Percentiles rank a stretch among this genome's conserved stretches.
phyloP scores from a whole-genome alignment of 2,329 filamentous ascomycete genomes.

The Catunica adiposa region DNA sequence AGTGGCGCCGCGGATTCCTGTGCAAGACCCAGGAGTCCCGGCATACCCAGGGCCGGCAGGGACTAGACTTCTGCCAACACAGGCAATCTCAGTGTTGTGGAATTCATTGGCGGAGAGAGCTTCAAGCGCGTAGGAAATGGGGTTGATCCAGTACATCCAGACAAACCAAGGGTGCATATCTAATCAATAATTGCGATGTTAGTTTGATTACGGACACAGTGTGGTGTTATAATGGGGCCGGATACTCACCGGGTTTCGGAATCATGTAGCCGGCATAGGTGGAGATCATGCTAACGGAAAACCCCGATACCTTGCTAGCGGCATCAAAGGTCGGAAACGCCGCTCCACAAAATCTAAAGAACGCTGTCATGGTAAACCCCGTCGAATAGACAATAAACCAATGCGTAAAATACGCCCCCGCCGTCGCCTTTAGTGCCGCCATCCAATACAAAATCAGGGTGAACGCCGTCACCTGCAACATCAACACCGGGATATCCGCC shows the following conservation, averaged over 20 bases:
- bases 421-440: constrained; percentile 36
- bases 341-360: constrained; percentile 41
- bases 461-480: constrained; percentile 43
- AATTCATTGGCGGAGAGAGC: neutral
- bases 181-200: neutral
- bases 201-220: neutral
- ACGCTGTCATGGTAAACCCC: constrained; percentile 40
- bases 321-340: constrained; percentile 39
- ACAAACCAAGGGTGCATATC: constrained; percentile 47
- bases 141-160: constrained; percentile 50
- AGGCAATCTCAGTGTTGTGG: neutral
- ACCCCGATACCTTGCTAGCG: constrained; percentile 40
- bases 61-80: neutral
- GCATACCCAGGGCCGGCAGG: neutral
- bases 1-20: constrained; percentile 8
- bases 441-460: constrained; percentile 47
- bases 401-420: constrained; percentile 43
- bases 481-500: constrained; percentile 30
- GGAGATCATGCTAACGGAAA: constrained; percentile 33
- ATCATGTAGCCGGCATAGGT: constrained; percentile 52
- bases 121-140: constrained; percentile 25
- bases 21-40: neutral
- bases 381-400: constrained; percentile 36
- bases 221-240: neutral
- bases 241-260: constrained; percentile 26